Base-by-base conservation (phyloP, 352 stramenopile genomes). In the Pythium periplocum region DNA sequence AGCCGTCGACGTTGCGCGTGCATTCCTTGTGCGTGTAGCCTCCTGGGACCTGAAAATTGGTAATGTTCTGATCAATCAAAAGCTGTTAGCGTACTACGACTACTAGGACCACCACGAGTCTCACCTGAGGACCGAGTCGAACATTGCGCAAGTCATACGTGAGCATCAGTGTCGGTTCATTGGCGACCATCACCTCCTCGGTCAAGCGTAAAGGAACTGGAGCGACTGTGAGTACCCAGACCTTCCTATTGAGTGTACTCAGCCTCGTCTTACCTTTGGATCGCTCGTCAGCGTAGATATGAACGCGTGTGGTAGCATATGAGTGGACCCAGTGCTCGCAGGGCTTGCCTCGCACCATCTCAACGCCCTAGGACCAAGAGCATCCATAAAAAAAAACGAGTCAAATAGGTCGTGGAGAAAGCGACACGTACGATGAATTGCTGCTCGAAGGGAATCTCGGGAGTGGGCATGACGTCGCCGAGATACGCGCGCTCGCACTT, bases 401-500 rank as follows among this genome's bases (percentile, higher is more conserved):
- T 26, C 17, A 26, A 26, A 26, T 26, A 26, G 17, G 17, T 26
- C 17, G 7, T 12, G 33, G 32, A 26, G 1, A 45, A 50, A 38
- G 37, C 1, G 2, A 3, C 2, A 49, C 44, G 32, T 38, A 86
- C 78, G 55, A 87, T 61, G 50, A 76, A 87, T 26, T 73, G 40
- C 33, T 87, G 73, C 4, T 37, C 35, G 31, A 73, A 79, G 0
- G 76, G 79, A 42, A 90, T 78, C 38, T 68, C 60, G 0, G 79
- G 79, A 3, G 17, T 6, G 6, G 76, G 76, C 79, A 90, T 90
- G 10, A 66, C 48, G 10, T 87, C 71, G n/a, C 71, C 79, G 35
- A 90, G 58, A 42, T 87, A 87, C 9, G 76, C 79, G 41, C 79
- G 74, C 64, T 90, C 76, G 53, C 79, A 90, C 53, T 80, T 87